Evolutionary conservation across 1,139 yeast species (phyloP), one percentile per base, ranked within the genome.

Genomic region (Lodderomyces margitis): DNA sequence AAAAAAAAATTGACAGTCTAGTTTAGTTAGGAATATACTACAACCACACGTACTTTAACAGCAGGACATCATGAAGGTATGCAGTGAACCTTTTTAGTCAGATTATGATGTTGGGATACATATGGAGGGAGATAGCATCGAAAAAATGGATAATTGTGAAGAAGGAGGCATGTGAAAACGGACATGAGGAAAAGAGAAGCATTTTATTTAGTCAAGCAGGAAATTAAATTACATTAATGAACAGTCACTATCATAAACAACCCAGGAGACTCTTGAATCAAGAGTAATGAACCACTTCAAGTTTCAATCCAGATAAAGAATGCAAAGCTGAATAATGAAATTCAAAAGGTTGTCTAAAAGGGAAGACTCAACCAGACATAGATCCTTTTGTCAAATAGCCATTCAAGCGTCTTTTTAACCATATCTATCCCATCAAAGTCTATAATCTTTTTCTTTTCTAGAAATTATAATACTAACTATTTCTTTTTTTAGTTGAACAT

Each of bases 401-500:
- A 28, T 28, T 8, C 5, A 5, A 10, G 6, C 11, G 8, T 15
- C 32, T 11, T 28, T 6, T 8, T 9, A 28, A 3, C 19, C 15
- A n/a, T n/a, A n/a, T n/a, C n/a, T n/a, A n/a, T 11, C 12, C 3
- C 30, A 25, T 28, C 32, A 7, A 28, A 14, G 3, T 28, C 8
- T 9, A 5, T 9, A 5, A 27, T 10, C 5, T 27, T 15, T 16
- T 6, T 8, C 9, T 8, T 9, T 28, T 28, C 16, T n/a, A 4
- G 12, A 7, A 11, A 25, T 4, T 15, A 8, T 3, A 32, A 32
- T 52, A 51, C 53, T 52, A 52, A 51, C 55, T 52, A 44, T n/a
- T 54, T 53, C 11, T 33, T 21, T 17, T 21, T 55, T 23, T 58
- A 91, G 96, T 89, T 92, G 78, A 92, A 92, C 85, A 91, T 92